Evolutionary conservation across 2,329 filamentous ascomycete genomes (phyloP), one percentile per base, ranked within the genome.

Genomic region (Hymenoscyphus infarciens): DNA sequence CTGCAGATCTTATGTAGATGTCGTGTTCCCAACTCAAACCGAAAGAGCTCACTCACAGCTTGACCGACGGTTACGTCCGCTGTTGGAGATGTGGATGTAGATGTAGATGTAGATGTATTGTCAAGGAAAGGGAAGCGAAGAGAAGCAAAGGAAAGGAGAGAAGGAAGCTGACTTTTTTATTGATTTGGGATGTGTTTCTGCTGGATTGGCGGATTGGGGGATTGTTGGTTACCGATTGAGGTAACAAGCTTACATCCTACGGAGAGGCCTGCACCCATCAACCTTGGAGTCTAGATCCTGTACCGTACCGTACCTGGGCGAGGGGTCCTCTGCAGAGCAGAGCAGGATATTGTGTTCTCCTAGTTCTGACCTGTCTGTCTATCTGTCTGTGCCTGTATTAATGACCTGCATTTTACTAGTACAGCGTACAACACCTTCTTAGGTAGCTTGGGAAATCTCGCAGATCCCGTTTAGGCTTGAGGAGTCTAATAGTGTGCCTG

Each of bases 181-280:
- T 16, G 38, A 16, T n/a, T 42, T 42, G 13, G 38, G 10, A 8
- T 35, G 38, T n/a, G 13, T 1, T n/a, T 5, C 38, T 16, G 16
- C 15, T n/a, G n/a, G n/a, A 16, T 42, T 42, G 6, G n/a, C n/a
- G n/a, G n/a, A n/a, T n/a, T n/a, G n/a, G 33, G 13, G 33, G 8
- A 45, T 39, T 39, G 39, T n/a, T 19, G 16, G 39, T n/a, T 42
- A 42, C 15, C 15, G 16, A 49, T 10, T 11, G 19, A 1, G 25
- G 19, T 49, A 49, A 22, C 42, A 49, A 49, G 42, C 42, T 49
- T 49, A 49, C 42, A 22, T 49, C 42, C 42, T 49, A 22, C 42
- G n/a, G n/a, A 10, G 42, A 22, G 25, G 42, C 42, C 42, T 22
- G n/a, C 42, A 10, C 11, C n/a, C n/a, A 13, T 1, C 39, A 11